Base-by-base conservation (phyloP, 2,329 filamentous ascomycete species). In the Sarocladium oryzae region DNA sequence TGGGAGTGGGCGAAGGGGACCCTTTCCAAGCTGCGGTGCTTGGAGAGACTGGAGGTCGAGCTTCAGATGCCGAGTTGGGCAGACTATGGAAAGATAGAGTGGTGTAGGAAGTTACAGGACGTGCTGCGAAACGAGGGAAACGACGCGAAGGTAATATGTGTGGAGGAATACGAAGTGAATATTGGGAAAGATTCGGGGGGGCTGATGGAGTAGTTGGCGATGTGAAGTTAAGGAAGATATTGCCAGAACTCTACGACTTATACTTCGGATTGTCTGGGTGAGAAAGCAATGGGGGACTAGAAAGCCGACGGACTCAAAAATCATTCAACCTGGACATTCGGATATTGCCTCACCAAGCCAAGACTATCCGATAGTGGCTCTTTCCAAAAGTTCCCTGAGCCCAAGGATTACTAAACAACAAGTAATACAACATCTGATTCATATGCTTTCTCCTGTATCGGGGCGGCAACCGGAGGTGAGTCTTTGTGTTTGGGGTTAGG, bases 41-140 rank as follows among this genome's bases (percentile, higher is more conserved):
- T 75, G 46, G 58, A 65, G 54, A 61, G 56, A 48, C 52, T 75
- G 4, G 72, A 75, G 59, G 62, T 75, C 50, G 72, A 74, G 58
- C 57, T 74, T 6, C 58, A 56, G 16, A 59, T 64, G 32, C 51
- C 58, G 20, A 57, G 59, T 11, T 65, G 70, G 67, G 57, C 59
- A 9, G 23, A 26, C 16, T 37, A 36, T 13, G 46, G 45, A n/a
- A 41, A 51, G 36, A 35, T 53, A 10, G 46, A n/a, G 23, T 49
- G 51, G 51, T 49, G 51, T 40, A 36, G 21, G 24, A 24, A 18
- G 36, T 26, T 40, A 37, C 18, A 45, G 16, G 36, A 45, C n/a
- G 37, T 45, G 21, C 30, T 51, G 49, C 26, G 30, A 20, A 23
- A 18, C 16, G 46, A 20, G 24, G 56, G 50, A 4, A 51, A 30